Percentiles rank a stretch among this genome's conserved stretches.
phyloP scores from a whole-genome alignment of 768 basidiomycete genomes.

The Kwoniella shandongensis region DNA sequence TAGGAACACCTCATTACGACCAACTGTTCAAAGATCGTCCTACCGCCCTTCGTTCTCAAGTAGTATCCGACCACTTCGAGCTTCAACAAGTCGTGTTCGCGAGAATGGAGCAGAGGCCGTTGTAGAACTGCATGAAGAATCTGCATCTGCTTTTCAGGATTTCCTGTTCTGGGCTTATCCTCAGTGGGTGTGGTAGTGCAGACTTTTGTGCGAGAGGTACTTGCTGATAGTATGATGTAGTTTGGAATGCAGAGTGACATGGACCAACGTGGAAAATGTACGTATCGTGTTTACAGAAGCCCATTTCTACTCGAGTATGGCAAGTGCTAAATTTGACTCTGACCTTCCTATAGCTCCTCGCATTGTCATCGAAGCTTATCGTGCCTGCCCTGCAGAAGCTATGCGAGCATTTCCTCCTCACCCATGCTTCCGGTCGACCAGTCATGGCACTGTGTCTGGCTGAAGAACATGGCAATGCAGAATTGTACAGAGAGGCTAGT shows the following conservation, averaged over 20 bases:
- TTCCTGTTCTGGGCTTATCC: conserved; percentile 92
- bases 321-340: no score
- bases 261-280: conserved; percentile 86
- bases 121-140: conserved; percentile 86
- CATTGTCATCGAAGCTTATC: conserved; percentile 84
- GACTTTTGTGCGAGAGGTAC: neutral
- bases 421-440: conserved; percentile 86
- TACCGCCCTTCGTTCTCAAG: conserved; percentile 36
- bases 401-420: conserved; percentile 82
- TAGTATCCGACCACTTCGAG: neutral
- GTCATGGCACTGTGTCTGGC: conserved; percentile 92
- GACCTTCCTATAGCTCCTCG: conserved; percentile 59
- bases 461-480: conserved; percentile 74
- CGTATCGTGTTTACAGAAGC: conserved; percentile 30
- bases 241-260: conserved; percentile 85
- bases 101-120: conserved; percentile 64
- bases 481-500: conserved; percentile 75
- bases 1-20: no score
- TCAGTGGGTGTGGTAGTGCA: conserved; percentile 67
- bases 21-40: conserved; percentile 7
- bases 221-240: conserved; percentile 6
- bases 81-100: neutral
- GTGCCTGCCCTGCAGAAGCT: conserved; percentile 76
- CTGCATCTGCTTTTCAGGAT: conserved; percentile 86
- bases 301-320: no score